These are phyloP conservation scores for Litchi chinensis DNA, from an alignment of 345 rosid species.

Conservation along the genomic window DNA sequence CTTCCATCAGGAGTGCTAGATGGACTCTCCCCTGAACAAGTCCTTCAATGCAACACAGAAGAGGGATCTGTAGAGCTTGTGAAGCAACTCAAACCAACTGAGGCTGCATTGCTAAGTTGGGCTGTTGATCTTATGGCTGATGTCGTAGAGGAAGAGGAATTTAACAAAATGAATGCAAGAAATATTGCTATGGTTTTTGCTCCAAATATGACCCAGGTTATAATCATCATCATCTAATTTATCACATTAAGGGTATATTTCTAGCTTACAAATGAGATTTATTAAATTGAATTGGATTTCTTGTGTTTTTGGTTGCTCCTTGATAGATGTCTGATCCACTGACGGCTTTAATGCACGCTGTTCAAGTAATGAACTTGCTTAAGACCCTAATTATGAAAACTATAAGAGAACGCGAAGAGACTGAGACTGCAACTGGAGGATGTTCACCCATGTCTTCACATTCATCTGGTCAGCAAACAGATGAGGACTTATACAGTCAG, in stretches of 20 bases:
- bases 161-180: slow-evolving; percentile 92
- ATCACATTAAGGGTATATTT: background rate
- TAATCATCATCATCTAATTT: background rate
- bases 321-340: slow-evolving; percentile 89
- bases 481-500: slow-evolving; percentile 66
- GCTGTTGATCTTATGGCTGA: slow-evolving; percentile 95
- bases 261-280: background rate
- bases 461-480: slow-evolving; percentile 57
- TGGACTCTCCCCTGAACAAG: slow-evolving; percentile 93
- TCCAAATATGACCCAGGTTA: slow-evolving; percentile 98
- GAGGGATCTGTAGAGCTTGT: slow-evolving; percentile 74
- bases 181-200: slow-evolving; percentile 96
- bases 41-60: slow-evolving; percentile 80
- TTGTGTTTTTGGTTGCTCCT: slow-evolving; percentile 13
- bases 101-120: slow-evolving; percentile 86
- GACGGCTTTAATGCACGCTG: slow-evolving; percentile 94
- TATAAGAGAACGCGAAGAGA: slow-evolving; percentile 71
- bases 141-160: slow-evolving; percentile 89
- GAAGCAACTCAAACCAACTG: slow-evolving; percentile 84
- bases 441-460: slow-evolving; percentile 69
- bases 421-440: slow-evolving; percentile 56
- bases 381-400: slow-evolving; percentile 71
- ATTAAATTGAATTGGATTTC: background rate
- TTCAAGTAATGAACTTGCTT: slow-evolving; percentile 97
- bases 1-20: slow-evolving; percentile 95